Conservation (phyloP, 176 grass and related monocot genomes). For the Paspalum vaginatum region DNA sequence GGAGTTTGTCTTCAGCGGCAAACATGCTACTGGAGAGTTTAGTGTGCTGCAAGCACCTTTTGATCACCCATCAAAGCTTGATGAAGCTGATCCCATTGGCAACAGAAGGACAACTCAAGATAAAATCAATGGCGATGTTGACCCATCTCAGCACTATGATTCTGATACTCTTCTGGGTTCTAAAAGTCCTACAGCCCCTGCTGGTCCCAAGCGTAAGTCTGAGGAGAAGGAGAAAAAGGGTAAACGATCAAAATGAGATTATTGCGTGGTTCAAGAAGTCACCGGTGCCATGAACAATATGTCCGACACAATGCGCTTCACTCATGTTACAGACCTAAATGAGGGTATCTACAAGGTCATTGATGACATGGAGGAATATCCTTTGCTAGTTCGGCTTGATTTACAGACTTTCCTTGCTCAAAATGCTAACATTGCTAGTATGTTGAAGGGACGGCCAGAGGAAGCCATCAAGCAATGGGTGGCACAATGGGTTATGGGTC, state of each 20-base stretch:
- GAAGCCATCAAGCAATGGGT: neutral
- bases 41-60: neutral
- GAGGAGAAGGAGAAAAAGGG: neutral
- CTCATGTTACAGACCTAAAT: neutral
- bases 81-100: neutral
- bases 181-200: neutral
- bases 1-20: neutral
- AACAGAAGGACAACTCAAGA: neutral
- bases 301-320: neutral
- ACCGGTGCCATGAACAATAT: neutral
- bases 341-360: slow-evolving; percentile 3
- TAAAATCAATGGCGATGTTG: neutral
- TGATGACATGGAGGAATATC: neutral
- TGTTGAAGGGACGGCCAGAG: neutral
- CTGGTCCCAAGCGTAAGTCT: neutral
- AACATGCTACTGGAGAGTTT: neutral
- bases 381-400: neutral
- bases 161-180: slow-evolving; percentile 1
- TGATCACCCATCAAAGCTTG: neutral
- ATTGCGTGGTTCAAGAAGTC: neutral
- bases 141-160: neutral
- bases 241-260: neutral
- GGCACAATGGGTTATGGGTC: neutral
- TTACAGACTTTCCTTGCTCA: slow-evolving; percentile 1
- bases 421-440: slow-evolving; percentile 10